Conservation (phyloP, 306 rosid species). For the Dryas drummondii region DNA sequence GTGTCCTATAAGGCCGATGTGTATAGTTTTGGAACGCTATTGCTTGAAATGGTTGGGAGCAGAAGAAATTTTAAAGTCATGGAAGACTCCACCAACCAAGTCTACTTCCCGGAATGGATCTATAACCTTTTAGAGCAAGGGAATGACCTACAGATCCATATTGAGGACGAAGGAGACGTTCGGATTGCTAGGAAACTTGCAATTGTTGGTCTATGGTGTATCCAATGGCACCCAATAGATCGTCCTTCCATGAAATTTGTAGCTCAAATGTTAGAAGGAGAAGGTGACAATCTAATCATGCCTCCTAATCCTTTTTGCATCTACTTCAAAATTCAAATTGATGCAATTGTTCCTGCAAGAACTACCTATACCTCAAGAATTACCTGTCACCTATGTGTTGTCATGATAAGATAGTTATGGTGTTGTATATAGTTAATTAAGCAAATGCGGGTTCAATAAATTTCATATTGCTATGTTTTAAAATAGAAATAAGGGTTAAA, state of each 20-base stretch:
- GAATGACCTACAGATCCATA: neutral
- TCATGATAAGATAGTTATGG: no score
- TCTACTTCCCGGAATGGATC: slow-evolving; percentile 13
- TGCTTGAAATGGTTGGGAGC: slow-evolving; percentile 35
- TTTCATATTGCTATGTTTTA: no score
- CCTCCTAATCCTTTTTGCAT: neutral
- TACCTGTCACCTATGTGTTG: neutral
- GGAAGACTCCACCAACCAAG: slow-evolving; percentile 10
- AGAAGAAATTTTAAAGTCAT: slow-evolving; percentile 1
- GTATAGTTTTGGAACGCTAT: slow-evolving; percentile 35
- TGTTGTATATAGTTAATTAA: no score
- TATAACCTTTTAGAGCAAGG: neutral
- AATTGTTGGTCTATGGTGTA: neutral
- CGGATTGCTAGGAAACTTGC: neutral
- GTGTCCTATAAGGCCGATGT: slow-evolving; percentile 28
- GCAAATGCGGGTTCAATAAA: no score
- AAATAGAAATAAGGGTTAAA: no score
- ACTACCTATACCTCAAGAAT: neutral
- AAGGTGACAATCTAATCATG: neutral
- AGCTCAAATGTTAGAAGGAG: neutral
- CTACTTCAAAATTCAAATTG: neutral
- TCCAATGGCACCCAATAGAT: neutral
- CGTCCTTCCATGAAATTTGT: neutral
- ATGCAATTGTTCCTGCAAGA: neutral
- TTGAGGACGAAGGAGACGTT: neutral